These are phyloP conservation scores for Chaetomium cochliodes DNA, from an alignment of 495 filamentous ascomycete genomes.

Conservation along the genomic window DNA sequence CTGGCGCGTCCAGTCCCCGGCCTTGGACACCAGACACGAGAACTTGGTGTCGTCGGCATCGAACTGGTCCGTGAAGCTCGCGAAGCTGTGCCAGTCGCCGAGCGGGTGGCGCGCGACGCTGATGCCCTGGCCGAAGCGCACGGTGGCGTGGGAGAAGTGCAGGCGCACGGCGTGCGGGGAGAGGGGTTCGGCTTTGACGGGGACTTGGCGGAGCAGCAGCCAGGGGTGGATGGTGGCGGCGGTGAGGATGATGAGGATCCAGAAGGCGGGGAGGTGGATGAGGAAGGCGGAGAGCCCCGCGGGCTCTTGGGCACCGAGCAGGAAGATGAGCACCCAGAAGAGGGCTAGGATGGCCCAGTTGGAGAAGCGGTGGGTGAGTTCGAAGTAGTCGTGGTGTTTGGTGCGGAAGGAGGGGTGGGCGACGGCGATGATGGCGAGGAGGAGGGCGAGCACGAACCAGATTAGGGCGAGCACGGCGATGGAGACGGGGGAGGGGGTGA, in stretches of 20 bases:
- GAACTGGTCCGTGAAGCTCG: slow-evolving; percentile 61
- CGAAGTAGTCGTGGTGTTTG: slow-evolving; percentile 61
- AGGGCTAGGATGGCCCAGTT: slow-evolving; percentile 62
- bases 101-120: slow-evolving; percentile 57
- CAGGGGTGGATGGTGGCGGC: slow-evolving; percentile 64
- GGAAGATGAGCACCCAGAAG: slow-evolving; percentile 63
- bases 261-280: slow-evolving; percentile 61
- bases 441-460: slow-evolving; percentile 41
- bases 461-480: slow-evolving; percentile 36
- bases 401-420: slow-evolving; percentile 55
- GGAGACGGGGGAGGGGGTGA: slow-evolving; percentile 23
- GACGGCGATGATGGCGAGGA: slow-evolving; percentile 43
- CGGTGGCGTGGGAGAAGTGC: slow-evolving; percentile 60
- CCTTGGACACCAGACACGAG: slow-evolving; percentile 62
- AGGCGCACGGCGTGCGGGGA: slow-evolving; percentile 68
- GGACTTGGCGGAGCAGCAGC: slow-evolving; percentile 62
- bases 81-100: slow-evolving; percentile 78
- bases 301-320: slow-evolving; percentile 40
- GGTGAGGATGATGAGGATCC: slow-evolving; percentile 61
- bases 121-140: slow-evolving; percentile 50
- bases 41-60: slow-evolving; percentile 45
- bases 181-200: slow-evolving; percentile 59
- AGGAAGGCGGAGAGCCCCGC: slow-evolving; percentile 42
- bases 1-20: slow-evolving; percentile 66
- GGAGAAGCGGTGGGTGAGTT: slow-evolving; percentile 62